Evolutionary conservation across 805 yeast genomes (phyloP).

Genomic region (Suhomyces pyralidae): DNA sequence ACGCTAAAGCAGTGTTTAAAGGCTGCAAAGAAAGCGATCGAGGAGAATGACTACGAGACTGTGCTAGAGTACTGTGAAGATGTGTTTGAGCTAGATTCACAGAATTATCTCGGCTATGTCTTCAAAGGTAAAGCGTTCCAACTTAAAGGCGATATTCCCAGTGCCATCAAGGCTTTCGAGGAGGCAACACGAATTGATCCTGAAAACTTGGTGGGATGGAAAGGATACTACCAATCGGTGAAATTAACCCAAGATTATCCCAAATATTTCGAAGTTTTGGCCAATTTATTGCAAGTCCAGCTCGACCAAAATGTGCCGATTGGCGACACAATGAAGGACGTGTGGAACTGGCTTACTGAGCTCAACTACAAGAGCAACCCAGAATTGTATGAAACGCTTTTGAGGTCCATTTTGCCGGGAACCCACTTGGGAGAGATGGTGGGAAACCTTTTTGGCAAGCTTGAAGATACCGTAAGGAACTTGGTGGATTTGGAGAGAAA

Average conservation of each 20-base stretch:
- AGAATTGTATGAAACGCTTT: slow-evolving; percentile 45
- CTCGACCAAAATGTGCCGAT: slow-evolving; percentile 42
- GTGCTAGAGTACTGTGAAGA: slow-evolving; percentile 54
- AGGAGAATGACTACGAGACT: slow-evolving; percentile 55
- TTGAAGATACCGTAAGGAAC: slow-evolving; percentile 42
- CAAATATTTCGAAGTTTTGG: slow-evolving; percentile 47
- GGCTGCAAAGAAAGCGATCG: slow-evolving; percentile 46
- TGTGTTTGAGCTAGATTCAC: slow-evolving; percentile 11
- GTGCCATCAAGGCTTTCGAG: slow-evolving; percentile 44
- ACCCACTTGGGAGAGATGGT: slow-evolving; percentile 50
- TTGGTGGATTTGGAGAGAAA: slow-evolving; percentile 40
- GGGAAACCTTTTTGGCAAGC: slow-evolving; percentile 44
- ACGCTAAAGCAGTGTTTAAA: slow-evolving; percentile 29
- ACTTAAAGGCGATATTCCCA: slow-evolving; percentile 32
- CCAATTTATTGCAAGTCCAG: slow-evolving; percentile 42
- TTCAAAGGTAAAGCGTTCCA: slow-evolving; percentile 71
- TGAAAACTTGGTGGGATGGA: slow-evolving; percentile 67
- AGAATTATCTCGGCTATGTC: slow-evolving; percentile 60
- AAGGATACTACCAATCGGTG: slow-evolving; percentile 61
- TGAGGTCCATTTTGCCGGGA: slow-evolving; percentile 55
- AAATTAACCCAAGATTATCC: slow-evolving; percentile 35
- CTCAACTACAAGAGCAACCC: slow-evolving; percentile 25
- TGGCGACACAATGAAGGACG: slow-evolving; percentile 48
- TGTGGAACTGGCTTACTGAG: slow-evolving; percentile 44
- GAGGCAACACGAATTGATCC: slow-evolving; percentile 51